Evolutionary conservation across 208 protist genomes (phyloP).

Genomic region (Acanthamoeba quina): DNA sequence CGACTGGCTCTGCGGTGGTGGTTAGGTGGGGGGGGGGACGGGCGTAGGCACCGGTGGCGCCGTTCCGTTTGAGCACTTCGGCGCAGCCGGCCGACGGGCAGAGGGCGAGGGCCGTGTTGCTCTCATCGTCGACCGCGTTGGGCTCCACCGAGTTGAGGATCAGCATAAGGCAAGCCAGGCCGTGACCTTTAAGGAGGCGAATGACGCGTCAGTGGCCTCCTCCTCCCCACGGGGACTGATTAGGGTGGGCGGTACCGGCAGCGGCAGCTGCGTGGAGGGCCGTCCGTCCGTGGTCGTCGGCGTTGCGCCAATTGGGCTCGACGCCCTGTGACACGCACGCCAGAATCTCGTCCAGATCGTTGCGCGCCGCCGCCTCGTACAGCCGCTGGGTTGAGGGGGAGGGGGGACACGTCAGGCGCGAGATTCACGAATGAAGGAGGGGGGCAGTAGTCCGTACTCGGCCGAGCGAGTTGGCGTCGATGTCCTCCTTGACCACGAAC

Average conservation of each 20-base stretch:
- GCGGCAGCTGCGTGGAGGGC: neutral
- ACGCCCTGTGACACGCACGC: conserved; percentile 20
- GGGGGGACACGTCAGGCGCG: neutral
- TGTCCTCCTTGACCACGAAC: neutral
- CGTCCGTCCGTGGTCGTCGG: neutral
- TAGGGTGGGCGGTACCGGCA: neutral
- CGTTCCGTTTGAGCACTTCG: conserved; percentile 25
- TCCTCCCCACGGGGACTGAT: too few relatives aligned
- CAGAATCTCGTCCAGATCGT: conserved; percentile 1
- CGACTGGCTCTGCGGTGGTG: neutral
- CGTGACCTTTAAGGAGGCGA: neutral
- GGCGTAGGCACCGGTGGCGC: neutral
- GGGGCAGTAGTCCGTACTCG: neutral
- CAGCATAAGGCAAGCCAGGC: neutral
- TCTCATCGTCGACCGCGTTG: neutral
- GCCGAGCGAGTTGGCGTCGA: neutral
- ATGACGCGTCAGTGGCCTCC: neutral
- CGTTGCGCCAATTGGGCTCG: conserved; percentile 1
- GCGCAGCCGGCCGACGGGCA: neutral
- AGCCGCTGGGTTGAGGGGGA: neutral
- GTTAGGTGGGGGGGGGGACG: neutral
- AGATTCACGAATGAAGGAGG: neutral
- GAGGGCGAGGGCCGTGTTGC: neutral
- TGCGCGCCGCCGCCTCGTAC: neutral
- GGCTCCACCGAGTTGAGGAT: conserved; percentile 29